Evolutionary conservation across 768 basidiomycete genomes (phyloP).

Genomic region (Leccinum olivaceopallidum): DNA sequence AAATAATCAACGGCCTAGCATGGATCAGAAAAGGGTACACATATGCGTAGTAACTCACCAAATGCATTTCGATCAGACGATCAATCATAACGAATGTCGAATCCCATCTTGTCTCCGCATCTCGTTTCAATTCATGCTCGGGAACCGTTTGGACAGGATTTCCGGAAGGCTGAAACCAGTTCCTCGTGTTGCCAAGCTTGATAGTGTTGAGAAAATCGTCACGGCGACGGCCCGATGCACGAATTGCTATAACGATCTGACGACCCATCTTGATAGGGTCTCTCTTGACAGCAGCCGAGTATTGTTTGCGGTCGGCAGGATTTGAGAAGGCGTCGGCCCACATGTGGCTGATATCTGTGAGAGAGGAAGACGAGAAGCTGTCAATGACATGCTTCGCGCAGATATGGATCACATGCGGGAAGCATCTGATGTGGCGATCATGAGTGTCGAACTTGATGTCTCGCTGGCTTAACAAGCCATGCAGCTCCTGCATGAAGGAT

Average conservation of each 20-base stretch:
- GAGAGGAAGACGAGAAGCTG: neutral
- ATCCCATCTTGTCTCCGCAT: neutral
- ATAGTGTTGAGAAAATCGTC: neutral
- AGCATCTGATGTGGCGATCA: neutral
- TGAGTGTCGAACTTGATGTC: neutral
- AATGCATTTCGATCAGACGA: neutral
- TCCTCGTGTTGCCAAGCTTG: neutral
- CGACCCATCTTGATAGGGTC: neutral
- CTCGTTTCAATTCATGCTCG: neutral
- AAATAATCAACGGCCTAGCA: neutral
- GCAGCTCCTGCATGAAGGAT: neutral
- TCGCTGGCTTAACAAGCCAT: neutral
- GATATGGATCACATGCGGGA: neutral
- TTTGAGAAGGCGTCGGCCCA: neutral
- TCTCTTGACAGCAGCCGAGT: neutral
- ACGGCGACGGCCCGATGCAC: neutral
- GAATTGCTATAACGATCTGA: neutral
- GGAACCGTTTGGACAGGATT: neutral
- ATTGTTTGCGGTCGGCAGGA: neutral
- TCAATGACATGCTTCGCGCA: neutral
- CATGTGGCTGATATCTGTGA: neutral
- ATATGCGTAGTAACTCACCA: neutral
- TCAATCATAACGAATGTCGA: neutral
- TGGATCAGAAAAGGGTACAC: neutral
- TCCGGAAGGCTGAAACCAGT: neutral